Percentiles rank a stretch among this genome's conserved stretches.
phyloP scores from a whole-genome alignment of 2,329 filamentous ascomycete species.

The Myriosclerotinia duriaeana region DNA sequence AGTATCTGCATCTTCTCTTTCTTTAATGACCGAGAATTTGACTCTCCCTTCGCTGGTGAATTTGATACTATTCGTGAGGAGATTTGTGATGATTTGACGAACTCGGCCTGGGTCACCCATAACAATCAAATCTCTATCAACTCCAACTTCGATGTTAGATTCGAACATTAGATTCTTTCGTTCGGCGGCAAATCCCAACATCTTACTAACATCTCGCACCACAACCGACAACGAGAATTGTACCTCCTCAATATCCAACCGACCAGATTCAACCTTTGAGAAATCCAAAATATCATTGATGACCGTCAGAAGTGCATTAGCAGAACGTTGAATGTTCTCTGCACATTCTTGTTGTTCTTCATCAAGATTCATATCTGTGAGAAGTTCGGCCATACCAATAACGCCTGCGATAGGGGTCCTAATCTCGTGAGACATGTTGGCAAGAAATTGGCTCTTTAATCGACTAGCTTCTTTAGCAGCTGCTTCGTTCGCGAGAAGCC shows the following conservation, averaged over 20 bases:
- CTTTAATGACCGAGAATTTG: conserved; percentile 62
- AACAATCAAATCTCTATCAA: conserved; percentile 70
- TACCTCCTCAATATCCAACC: conserved; percentile 75
- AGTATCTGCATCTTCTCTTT: conserved; percentile 61
- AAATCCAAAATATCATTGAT: conserved; percentile 93
- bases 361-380: conserved; percentile 66
- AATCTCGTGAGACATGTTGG: conserved; percentile 82
- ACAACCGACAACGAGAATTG: conserved; percentile 72
- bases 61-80: conserved; percentile 75
- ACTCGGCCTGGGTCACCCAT: conserved; percentile 78
- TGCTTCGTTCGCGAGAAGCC: conserved; percentile 70
- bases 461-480: conserved; percentile 78
- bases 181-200: conserved; percentile 82
- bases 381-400: conserved; percentile 74
- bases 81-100: conserved; percentile 78
- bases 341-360: conserved; percentile 73
- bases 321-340: conserved; percentile 76
- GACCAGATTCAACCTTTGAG: conserved; percentile 79
- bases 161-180: conserved; percentile 74
- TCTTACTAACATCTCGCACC: conserved; percentile 77
- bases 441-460: conserved; percentile 76
- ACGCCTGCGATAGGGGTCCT: conserved; percentile 77
- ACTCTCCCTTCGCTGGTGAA: conserved; percentile 70
- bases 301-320: conserved; percentile 77
- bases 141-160: conserved; percentile 55